Evolutionary conservation across 495 filamentous ascomycete species (phyloP).

Genomic region (Geoglossum glabrum): DNA sequence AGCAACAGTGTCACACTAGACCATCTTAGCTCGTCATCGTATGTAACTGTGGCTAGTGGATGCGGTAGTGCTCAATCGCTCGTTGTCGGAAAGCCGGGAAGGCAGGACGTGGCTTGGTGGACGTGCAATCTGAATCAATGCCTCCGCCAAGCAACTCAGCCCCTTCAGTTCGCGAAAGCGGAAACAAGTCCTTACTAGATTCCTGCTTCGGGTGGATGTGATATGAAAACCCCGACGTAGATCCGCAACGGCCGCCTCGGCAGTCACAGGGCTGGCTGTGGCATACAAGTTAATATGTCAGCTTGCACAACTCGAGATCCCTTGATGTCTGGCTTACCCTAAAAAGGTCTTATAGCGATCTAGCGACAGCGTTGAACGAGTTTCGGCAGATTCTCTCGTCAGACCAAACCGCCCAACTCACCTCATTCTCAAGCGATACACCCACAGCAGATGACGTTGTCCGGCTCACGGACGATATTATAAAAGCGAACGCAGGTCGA

Average conservation of each 20-base stretch:
- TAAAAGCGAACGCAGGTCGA: slow-evolving; percentile 4
- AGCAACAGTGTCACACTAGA: too few relatives aligned
- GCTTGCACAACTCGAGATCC: slow-evolving; percentile 2
- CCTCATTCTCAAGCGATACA: slow-evolving; percentile 8
- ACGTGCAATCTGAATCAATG: too few relatives aligned
- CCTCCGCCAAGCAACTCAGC: too few relatives aligned
- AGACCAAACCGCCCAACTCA: slow-evolving; percentile 7
- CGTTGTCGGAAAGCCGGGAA: too few relatives aligned
- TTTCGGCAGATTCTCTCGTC: slow-evolving; percentile 8
- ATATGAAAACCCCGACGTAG: neutral
- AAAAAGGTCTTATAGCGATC: slow-evolving; percentile 8
- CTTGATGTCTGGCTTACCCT: slow-evolving; percentile 1
- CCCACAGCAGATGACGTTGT: slow-evolving; percentile 9
- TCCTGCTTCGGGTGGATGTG: neutral
- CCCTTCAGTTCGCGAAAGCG: too few relatives aligned
- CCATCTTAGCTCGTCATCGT: too few relatives aligned
- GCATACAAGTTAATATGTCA: slow-evolving; percentile 6
- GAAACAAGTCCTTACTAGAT: slow-evolving; percentile 3
- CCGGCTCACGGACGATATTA: slow-evolving; percentile 5
- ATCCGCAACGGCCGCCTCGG: slow-evolving; percentile 1
- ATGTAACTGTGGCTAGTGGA: too few relatives aligned
- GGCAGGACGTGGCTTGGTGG: too few relatives aligned
- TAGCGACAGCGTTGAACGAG: slow-evolving; percentile 8
- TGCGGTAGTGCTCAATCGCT: too few relatives aligned
- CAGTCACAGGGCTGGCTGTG: neutral